Evolutionary conservation across 768 basidiomycete species (phyloP).

Genomic region (Leucogyrophana mollusca): DNA sequence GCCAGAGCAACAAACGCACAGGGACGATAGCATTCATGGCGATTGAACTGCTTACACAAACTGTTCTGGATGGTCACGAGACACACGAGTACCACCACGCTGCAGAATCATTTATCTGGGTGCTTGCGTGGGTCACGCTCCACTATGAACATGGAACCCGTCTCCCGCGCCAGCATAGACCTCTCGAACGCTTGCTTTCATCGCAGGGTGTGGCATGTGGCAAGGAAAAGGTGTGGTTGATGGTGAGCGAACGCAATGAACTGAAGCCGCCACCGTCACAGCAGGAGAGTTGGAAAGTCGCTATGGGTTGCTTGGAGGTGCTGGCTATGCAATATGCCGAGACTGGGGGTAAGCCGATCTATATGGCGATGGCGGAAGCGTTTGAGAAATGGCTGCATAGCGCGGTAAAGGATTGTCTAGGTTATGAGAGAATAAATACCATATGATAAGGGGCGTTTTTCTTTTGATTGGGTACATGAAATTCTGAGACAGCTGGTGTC

Average conservation of each 20-base stretch:
- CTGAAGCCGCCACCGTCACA: too few relatives aligned
- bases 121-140: not conserved
- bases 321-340: too few relatives aligned
- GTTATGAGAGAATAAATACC: too few relatives aligned
- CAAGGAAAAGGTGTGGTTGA: not conserved
- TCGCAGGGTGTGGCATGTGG: not conserved
- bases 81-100: conserved; percentile 1
- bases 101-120: conserved; percentile 6
- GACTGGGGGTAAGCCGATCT: too few relatives aligned
- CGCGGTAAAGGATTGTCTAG: too few relatives aligned
- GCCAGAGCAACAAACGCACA: conserved; percentile 5
- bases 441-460: too few relatives aligned
- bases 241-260: not conserved
- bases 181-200: not conserved
- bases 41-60: not conserved
- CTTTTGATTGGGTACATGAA: too few relatives aligned
- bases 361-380: too few relatives aligned
- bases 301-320: too few relatives aligned
- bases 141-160: not conserved
- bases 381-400: too few relatives aligned
- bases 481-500: too few relatives aligned
- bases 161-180: not conserved
- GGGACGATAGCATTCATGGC: conserved; percentile 17
- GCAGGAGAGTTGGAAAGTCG: too few relatives aligned
- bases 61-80: not conserved